These are phyloP conservation scores for Euphorbia schlechtendalii DNA, from an alignment of 441 rosid species.

Conservation along the genomic window DNA sequence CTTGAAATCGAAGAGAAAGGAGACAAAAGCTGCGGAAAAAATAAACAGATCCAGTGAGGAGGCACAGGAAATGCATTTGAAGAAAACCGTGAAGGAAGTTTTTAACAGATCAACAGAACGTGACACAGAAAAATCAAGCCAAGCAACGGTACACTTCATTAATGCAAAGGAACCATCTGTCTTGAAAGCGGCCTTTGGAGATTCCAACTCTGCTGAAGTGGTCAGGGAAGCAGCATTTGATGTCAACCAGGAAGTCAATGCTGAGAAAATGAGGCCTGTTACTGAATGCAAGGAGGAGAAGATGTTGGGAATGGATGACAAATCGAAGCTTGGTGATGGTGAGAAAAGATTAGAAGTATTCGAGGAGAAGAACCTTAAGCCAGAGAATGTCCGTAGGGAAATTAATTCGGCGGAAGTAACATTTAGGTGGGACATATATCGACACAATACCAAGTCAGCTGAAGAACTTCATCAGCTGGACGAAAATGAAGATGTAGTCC, in stretches of 20 bases:
- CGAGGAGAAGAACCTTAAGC: background rate
- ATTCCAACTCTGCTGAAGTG: conserved; percentile 11
- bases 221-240: conserved; percentile 13
- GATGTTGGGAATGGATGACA: conserved; percentile 9
- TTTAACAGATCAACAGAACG: conserved; percentile 10
- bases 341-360: conserved; percentile 3
- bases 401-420: conserved; percentile 8
- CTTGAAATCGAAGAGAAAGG: conserved; percentile 28
- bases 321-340: conserved; percentile 21
- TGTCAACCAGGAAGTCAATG: conserved; percentile 22
- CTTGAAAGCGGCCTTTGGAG: conserved; percentile 21
- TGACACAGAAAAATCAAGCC: conserved; percentile 19
- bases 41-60: conserved; percentile 25
- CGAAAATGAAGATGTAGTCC: conserved; percentile 2
- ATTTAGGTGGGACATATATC: conserved; percentile 11
- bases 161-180: conserved; percentile 18
- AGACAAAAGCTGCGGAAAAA: conserved; percentile 22
- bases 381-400: conserved; percentile 5
- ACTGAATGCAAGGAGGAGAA: conserved; percentile 22
- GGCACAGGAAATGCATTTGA: conserved; percentile 20
- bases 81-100: conserved; percentile 18
- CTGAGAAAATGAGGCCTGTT: conserved; percentile 20
- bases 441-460: conserved; percentile 17
- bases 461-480: conserved; percentile 18
- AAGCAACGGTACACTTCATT: conserved; percentile 19